phyloP scores from a whole-genome alignment of 768 basidiomycete species.

The Amanita thiersii region DNA sequence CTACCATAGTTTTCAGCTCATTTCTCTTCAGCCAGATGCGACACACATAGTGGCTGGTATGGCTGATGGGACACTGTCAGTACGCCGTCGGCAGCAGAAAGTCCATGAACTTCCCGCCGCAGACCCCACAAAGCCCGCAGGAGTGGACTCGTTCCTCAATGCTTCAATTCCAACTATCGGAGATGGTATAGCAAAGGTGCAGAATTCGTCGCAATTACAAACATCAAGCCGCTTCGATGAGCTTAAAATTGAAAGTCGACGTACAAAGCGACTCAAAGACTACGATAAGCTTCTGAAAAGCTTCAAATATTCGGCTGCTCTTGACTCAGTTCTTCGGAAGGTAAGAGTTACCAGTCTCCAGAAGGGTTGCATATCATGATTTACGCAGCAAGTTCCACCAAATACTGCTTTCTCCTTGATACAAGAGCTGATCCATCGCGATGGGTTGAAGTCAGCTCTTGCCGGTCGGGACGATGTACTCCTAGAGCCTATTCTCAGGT shows the following conservation, averaged over 20 bases:
- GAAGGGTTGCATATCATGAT: not conserved
- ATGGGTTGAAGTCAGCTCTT: conserved; percentile 80
- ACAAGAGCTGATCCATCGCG: conserved; percentile 87
- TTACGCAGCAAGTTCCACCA: conserved; percentile 67
- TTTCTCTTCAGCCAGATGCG: conserved; percentile 70
- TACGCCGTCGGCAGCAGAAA: conserved; percentile 81
- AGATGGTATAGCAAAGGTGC: conserved; percentile 30
- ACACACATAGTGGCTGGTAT: conserved; percentile 97
- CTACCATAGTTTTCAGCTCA: conserved; percentile 8
- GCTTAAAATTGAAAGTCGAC: conserved; percentile 65
- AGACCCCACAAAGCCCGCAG: conserved; percentile 40
- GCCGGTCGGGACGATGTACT: conserved; percentile 90
- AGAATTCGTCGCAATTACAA: conserved; percentile 23
- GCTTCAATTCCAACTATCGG: conserved; percentile 47
- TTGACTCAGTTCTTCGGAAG: conserved; percentile 87
- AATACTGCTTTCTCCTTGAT: conserved; percentile 84
- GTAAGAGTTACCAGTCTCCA: conserved; percentile 26
- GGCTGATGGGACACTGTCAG: conserved; percentile 97
- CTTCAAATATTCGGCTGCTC: conserved; percentile 91
- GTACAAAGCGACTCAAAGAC: conserved; percentile 65
- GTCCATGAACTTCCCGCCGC: conserved; percentile 39
- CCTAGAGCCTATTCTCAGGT: conserved; percentile 82
- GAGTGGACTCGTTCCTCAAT: conserved; percentile 63
- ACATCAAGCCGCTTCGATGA: conserved; percentile 59
- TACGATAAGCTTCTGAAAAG: conserved; percentile 86